A percentile compares a stretch with the other conserved stretches of the same genome.
phyloP scores from a whole-genome alignment of 1,139 yeast species.

The Debaryomyces udenii region DNA sequence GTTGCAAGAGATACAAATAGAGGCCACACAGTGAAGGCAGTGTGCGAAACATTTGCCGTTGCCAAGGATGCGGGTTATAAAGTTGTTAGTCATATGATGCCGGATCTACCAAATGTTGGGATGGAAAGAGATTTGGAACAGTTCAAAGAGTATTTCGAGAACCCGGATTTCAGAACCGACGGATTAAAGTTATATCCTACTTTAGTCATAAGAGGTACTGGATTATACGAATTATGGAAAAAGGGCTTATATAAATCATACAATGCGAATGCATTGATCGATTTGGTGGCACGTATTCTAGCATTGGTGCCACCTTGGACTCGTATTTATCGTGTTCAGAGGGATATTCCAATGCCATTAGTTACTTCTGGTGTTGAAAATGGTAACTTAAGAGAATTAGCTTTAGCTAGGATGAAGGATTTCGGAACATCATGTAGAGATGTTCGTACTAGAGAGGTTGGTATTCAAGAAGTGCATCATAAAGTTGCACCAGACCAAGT shows the following conservation, averaged over 20 bases:
- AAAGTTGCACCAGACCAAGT: conserved; percentile 97
- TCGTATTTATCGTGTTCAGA: conserved; percentile 94
- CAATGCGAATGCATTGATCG: conserved; percentile 92
- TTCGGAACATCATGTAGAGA: conserved; percentile 96
- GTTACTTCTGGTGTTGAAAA: conserved; percentile 98
- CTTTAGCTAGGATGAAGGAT: conserved; percentile 96
- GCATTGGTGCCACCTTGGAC: conserved; percentile 99
- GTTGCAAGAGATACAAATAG: conserved; percentile 98
- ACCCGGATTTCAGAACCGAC: conserved; percentile 95
- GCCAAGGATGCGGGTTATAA: conserved; percentile 98
- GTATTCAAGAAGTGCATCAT: conserved; percentile 97
- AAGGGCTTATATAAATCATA: conserved; percentile 92
- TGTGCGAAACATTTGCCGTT: conserved; percentile 90
- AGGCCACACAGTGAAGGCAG: conserved; percentile 97
- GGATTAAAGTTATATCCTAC: conserved; percentile 96
- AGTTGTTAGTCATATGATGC: conserved; percentile 99
- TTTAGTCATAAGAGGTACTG: conserved; percentile 95
- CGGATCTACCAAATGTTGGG: conserved; percentile 97
- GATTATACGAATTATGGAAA: conserved; percentile 95
- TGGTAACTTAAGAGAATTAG: conserved; percentile 94
- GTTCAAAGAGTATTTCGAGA: conserved; percentile 93
- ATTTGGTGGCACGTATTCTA: conserved; percentile 89
- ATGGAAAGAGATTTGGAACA: conserved; percentile 98
- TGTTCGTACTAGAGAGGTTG: conserved; percentile 98
- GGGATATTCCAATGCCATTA: conserved; percentile 99